Conservation (phyloP, 768 basidiomycete genomes). For the Tephrocybe sp. region DNA sequence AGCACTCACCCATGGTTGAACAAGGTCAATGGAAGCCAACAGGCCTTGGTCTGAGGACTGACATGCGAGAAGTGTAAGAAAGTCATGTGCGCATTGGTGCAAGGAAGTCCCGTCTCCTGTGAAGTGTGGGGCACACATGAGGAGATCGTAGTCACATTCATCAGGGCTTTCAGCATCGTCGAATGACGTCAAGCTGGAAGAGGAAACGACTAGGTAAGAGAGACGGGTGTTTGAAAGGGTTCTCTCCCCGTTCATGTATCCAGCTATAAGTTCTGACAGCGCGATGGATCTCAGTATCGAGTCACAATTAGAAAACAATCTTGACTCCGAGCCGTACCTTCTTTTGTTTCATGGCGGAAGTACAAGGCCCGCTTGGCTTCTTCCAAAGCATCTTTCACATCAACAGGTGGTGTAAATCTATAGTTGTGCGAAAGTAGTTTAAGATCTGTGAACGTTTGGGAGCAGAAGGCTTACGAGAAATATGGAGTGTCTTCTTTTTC, state of each 20-base stretch:
- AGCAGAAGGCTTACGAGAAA: conserved; percentile 43
- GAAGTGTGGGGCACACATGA: conserved; percentile 64
- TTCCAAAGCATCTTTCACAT: conserved; percentile 33
- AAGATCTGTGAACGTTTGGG: no score
- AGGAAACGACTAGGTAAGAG: conserved; percentile 43
- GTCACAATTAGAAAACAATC: no score
- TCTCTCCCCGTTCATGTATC: conserved; percentile 62
- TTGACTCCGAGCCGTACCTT: conserved; percentile 32
- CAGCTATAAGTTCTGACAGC: conserved; percentile 40
- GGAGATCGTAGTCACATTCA: conserved; percentile 33
- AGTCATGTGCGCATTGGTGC: conserved; percentile 62
- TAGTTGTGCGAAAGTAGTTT: no score
- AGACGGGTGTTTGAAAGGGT: conserved; percentile 50
- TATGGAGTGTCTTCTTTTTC: conserved; percentile 37
- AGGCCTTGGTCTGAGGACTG: conserved; percentile 21
- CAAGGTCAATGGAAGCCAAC: conserved; percentile 11
- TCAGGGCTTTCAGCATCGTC: conserved; percentile 1
- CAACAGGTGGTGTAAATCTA: conserved; percentile 42
- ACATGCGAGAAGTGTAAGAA: conserved; percentile 42
- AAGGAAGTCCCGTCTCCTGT: conserved; percentile 68
- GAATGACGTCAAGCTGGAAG: background rate
- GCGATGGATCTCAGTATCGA: no score
- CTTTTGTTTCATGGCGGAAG: conserved; percentile 36
- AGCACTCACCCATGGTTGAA: conserved; percentile 19
- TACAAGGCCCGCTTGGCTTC: conserved; percentile 41